These are phyloP conservation scores for Lophiostoma macrostomum DNA, from an alignment of 495 filamentous ascomycete species.

Conservation along the genomic window DNA sequence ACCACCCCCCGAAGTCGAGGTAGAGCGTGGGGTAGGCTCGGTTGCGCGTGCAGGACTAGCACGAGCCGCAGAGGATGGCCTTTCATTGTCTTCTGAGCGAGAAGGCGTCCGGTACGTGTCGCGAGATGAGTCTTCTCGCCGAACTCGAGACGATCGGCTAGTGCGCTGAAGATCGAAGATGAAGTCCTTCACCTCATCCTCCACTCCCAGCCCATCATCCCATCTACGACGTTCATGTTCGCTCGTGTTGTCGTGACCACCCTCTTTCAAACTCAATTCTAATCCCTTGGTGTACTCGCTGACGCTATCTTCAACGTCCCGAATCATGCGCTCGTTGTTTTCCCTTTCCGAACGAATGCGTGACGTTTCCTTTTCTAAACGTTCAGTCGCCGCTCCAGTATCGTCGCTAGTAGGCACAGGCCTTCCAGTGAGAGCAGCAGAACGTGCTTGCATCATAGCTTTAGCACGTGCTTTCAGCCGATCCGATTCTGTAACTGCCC, in stretches of 20 bases:
- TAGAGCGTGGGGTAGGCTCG: constrained; percentile 39
- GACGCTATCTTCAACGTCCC: constrained; percentile 94
- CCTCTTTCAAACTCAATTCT: constrained; percentile 83
- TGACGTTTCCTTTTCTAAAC: constrained; percentile 79
- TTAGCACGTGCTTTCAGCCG: constrained; percentile 91
- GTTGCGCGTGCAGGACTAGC: constrained; percentile 43
- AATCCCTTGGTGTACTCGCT: constrained; percentile 81
- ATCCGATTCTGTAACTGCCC: constrained; percentile 87
- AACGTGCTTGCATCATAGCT: constrained; percentile 96
- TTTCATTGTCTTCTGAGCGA: constrained; percentile 18
- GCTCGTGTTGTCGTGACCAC: constrained; percentile 60
- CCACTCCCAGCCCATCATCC: constrained; percentile 95
- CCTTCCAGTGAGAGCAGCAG: constrained; percentile 85
- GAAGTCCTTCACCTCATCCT: constrained; percentile 94
- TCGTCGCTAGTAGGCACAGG: constrained; percentile 59
- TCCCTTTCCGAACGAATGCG: constrained; percentile 79
- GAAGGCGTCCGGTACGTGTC: constrained; percentile 22
- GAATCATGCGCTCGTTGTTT: constrained; percentile 92
- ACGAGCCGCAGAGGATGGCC: constrained; percentile 28
- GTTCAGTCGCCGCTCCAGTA: constrained; percentile 70
- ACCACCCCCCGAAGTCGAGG: constrained; percentile 43
- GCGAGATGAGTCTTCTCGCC: constrained; percentile 62
- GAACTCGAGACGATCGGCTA: constrained; percentile 68
- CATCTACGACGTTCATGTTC: constrained; percentile 92
- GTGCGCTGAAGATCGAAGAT: constrained; percentile 92